phyloP scores from a whole-genome alignment of 352 stramenopile species.

The Globisporangium alternatum region DNA sequence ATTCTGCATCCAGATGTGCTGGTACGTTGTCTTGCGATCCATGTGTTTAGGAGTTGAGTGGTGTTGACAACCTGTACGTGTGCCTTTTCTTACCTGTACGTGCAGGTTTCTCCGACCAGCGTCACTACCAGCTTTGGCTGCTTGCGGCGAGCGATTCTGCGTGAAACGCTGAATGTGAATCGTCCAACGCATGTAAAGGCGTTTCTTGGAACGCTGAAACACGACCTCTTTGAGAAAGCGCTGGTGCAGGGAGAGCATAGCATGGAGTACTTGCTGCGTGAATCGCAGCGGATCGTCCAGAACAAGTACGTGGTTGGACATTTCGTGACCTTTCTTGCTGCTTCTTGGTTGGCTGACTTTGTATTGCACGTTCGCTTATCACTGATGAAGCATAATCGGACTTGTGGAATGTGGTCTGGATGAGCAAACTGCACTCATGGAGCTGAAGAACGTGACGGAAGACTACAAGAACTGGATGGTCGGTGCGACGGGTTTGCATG shows the following conservation, averaged over 20 bases:
- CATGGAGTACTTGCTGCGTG: conserved; percentile 30
- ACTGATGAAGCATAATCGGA: conserved; percentile 45
- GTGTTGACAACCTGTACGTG: background rate
- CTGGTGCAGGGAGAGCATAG: conserved; percentile 36
- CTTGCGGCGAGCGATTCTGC: conserved; percentile 62
- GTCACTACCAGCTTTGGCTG: conserved; percentile 78
- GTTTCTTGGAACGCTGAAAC: conserved; percentile 76
- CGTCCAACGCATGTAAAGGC: conserved; percentile 57
- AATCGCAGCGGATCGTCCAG: conserved; percentile 50
- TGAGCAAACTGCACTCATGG: conserved; percentile 49
- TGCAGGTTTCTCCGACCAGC: conserved; percentile 74
- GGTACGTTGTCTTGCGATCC: conserved; percentile 24
- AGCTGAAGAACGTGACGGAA: conserved; percentile 53
- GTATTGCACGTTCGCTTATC: conserved; percentile 5
- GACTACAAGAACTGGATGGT: conserved; percentile 57
- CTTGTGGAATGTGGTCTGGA: conserved; percentile 65
- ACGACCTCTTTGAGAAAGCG: conserved; percentile 75
- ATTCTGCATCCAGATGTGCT: conserved; percentile 77
- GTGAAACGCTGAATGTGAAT: conserved; percentile 61
- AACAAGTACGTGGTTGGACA: conserved; percentile 40
- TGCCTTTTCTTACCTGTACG: no score
- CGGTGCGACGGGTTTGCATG: background rate
- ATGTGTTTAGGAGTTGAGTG: background rate
- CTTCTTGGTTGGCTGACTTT: background rate
- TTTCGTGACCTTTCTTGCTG: background rate